Evolutionary conservation across 305 asterid species (phyloP), one percentile per base, ranked within the genome.

Genomic region (Fraxinus greggii): DNA sequence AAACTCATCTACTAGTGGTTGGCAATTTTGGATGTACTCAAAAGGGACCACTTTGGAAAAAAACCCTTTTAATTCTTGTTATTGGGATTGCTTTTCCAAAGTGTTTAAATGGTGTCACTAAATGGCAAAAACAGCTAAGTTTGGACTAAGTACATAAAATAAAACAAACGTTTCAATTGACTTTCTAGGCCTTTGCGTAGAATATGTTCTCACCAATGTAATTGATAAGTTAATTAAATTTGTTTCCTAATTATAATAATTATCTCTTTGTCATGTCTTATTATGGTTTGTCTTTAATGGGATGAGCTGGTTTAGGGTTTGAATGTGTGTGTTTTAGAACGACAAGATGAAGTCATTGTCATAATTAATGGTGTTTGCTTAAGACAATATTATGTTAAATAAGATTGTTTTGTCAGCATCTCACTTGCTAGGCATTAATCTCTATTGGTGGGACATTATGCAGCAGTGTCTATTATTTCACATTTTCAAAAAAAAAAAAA

Each of bases 331-430:
- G 77, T 12, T 32, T 78, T 7, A 9, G 21, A 72, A 67, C 40
- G 84, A 80, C 85, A 86, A 80, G 40, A 70, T 69, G 78, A 77
- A 81, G 81, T 78, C 83, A n/a, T 56, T 79, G 2, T 59, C 48
- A 77, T 23, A 23, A 26, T 65, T n/a, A 48, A 56, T 4, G 77
- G 63, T 35, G 73, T 80, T 72, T 23, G 33, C 23, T 73, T 63
- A 72, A 54, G 51, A 79, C 77, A 79, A 69, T 7, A 24, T 45
- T 76, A 78, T 78, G 77, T 81, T 81, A 61, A 56, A 3, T 38
- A 67, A 28, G 5, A 26, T 6, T 74, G 80, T 81, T 81, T 84
- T 78, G 87, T 78, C 70, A 24, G 67, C 70, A 5, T 80, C 86
- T 76, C 69, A 48, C 48, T 40, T 51, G 75, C 73, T 38, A 9